Percentiles rank a stretch among this genome's conserved stretches.
phyloP scores from a whole-genome alignment of 441 rosid genomes.

The Macaranga tanarius region DNA sequence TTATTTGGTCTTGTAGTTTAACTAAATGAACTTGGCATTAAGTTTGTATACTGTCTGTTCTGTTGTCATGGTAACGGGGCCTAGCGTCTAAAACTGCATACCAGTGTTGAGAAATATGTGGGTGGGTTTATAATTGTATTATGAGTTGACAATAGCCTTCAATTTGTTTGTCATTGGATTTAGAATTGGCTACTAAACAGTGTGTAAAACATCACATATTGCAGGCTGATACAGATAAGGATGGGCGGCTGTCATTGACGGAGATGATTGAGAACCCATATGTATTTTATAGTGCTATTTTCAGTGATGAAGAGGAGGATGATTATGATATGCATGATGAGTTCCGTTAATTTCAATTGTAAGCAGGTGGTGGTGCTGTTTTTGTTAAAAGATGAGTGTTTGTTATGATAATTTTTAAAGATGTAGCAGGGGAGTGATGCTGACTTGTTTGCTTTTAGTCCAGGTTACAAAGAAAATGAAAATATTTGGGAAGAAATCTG shows the following conservation, averaged over 20 bases:
- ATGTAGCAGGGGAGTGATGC: background rate
- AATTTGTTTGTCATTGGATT: background rate
- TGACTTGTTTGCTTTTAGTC: too few species aligned
- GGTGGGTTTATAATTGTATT: too few species aligned
- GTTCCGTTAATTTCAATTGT: slow-evolving; percentile 56
- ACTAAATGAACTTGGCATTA: too few species aligned
- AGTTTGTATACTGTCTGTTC: background rate
- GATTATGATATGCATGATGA: slow-evolving; percentile 71
- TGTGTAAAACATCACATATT: slow-evolving; percentile 16
- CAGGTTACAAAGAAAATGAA: slow-evolving; percentile 21
- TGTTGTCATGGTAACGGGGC: background rate
- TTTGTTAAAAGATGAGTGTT: background rate
- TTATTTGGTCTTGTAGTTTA: too few species aligned
- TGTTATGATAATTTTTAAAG: background rate
- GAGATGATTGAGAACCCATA: slow-evolving; percentile 95
- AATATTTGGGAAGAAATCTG: slow-evolving; percentile 16
- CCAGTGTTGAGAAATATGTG: too few species aligned
- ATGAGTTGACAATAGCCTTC: too few species aligned
- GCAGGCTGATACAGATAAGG: slow-evolving; percentile 90
- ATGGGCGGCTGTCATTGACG: slow-evolving; percentile 63
- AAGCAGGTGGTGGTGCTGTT: slow-evolving; percentile 23
- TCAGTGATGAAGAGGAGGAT: slow-evolving; percentile 69
- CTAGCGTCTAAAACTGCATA: background rate
- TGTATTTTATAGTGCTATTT: slow-evolving; percentile 89
- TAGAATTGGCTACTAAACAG: slow-evolving; percentile 12